A percentile compares a stretch with the other conserved stretches of the same genome.
These are phyloP conservation scores for Aleurites moluccanus DNA, from an alignment of 441 rosid genomes.

Conservation along the genomic window DNA sequence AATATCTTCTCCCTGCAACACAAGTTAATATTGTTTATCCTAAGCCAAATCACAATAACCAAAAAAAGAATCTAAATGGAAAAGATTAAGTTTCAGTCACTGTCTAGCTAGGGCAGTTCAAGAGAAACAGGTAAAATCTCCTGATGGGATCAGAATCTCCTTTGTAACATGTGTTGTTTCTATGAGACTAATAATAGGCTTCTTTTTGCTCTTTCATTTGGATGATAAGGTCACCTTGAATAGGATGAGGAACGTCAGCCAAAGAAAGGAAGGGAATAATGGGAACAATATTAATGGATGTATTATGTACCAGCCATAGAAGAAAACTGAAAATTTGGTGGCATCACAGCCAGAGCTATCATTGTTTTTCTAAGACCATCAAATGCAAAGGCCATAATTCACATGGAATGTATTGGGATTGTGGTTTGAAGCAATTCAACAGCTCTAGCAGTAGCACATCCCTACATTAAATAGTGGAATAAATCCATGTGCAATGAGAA, in stretches of 20 bases:
- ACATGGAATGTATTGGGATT: neutral
- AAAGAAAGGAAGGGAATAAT: neutral
- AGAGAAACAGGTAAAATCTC: neutral
- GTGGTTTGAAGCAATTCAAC: constrained; percentile 1
- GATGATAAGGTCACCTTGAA: neutral
- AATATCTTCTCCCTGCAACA: constrained; percentile 75
- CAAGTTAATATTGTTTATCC: constrained; percentile 13
- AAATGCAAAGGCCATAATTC: constrained; percentile 32
- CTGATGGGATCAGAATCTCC: neutral
- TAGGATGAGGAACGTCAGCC: neutral
- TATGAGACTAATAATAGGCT: neutral
- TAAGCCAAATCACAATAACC: neutral
- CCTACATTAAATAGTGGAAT: neutral
- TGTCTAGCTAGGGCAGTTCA: neutral
- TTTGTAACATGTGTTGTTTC: neutral
- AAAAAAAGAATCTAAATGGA: neutral
- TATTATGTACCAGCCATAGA: neutral
- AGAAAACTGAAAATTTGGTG: neutral
- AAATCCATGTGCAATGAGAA: neutral
- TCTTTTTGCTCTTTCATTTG: neutral
- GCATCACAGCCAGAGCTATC: neutral
- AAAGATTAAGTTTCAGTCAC: neutral
- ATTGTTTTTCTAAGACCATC: neutral
- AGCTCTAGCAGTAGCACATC: neutral
- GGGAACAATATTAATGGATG: neutral